Percentiles rank a stretch among this genome's conserved stretches.
Conservation (phyloP, 2,329 filamentous ascomycete species). For the Emergomyces orientalis region DNA sequence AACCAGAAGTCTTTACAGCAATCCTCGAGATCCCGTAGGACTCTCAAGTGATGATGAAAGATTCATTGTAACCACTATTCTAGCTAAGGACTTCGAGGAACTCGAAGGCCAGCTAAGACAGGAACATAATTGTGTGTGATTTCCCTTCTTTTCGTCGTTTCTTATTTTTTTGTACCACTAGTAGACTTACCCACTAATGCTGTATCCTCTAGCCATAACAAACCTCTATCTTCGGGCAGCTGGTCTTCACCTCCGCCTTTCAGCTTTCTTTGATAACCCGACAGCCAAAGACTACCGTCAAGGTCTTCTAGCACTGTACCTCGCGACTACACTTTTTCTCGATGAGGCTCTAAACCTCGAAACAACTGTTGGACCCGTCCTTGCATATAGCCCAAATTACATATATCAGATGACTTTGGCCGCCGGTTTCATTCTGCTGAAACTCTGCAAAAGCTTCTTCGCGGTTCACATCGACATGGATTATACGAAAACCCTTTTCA, state of each 20-base stretch:
- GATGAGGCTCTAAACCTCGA: slow-evolving; percentile 39
- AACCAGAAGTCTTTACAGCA: slow-evolving; percentile 48
- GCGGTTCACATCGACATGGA: slow-evolving; percentile 47
- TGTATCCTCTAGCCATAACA: slow-evolving; percentile 32
- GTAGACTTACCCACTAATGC: background rate
- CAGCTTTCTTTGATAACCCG: slow-evolving; percentile 43
- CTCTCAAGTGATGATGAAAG: slow-evolving; percentile 38
- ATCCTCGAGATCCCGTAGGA: slow-evolving; percentile 46
- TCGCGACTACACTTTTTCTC: slow-evolving; percentile 39
- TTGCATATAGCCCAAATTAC: slow-evolving; percentile 51
- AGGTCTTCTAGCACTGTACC: slow-evolving; percentile 38
- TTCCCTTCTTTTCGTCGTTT: background rate
- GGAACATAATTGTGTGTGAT: slow-evolving; percentile 32
- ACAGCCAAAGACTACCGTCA: slow-evolving; percentile 38
- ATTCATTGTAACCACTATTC: slow-evolving; percentile 36
- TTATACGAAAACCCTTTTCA: slow-evolving; percentile 49
- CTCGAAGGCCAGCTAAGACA: slow-evolving; percentile 43
- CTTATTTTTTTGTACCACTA: background rate
- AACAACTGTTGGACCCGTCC: slow-evolving; percentile 37
- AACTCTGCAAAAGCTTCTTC: slow-evolving; percentile 58
- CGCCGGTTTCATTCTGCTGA: slow-evolving; percentile 54
- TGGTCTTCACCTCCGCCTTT: slow-evolving; percentile 40
- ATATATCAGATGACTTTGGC: slow-evolving; percentile 60
- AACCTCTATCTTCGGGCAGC: slow-evolving; percentile 40
- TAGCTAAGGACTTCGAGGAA: slow-evolving; percentile 41